Conservation (phyloP, 495 filamentous ascomycete genomes). For the Geoglossum glabrum region DNA sequence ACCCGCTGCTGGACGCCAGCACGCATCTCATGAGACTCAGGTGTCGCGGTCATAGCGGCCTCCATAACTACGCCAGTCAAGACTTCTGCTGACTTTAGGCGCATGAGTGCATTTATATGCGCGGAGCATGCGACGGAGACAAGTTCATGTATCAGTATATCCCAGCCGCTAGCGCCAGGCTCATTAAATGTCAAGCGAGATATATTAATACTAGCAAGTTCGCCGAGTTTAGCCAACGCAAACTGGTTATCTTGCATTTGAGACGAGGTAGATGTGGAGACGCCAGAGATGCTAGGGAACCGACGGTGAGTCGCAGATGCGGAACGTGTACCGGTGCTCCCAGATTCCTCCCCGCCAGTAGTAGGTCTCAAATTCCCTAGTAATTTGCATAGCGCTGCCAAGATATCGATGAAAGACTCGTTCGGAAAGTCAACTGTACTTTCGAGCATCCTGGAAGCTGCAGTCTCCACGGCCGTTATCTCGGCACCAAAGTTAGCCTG, state of each 20-base stretch:
- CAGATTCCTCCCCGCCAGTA: conserved; percentile 21
- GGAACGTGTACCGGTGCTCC: background rate
- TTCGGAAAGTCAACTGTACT: conserved; percentile 77
- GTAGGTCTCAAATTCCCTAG: conserved; percentile 27
- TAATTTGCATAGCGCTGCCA: conserved; percentile 44
- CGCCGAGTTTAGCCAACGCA: conserved; percentile 61
- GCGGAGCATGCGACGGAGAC: conserved; percentile 39
- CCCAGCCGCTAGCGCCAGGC: conserved; percentile 51
- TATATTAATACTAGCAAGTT: conserved; percentile 61
- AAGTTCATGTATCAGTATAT: conserved; percentile 44
- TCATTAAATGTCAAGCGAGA: conserved; percentile 45
- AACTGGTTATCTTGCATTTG: conserved; percentile 48
- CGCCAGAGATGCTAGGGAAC: conserved; percentile 22
- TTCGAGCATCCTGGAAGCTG: conserved; percentile 70
- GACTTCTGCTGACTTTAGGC: conserved; percentile 51
- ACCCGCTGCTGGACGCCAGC: conserved; percentile 46
- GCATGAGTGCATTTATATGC: conserved; percentile 33
- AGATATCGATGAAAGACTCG: conserved; percentile 54
- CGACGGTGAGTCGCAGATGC: background rate
- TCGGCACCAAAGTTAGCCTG: conserved; percentile 52
- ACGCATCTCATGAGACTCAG: conserved; percentile 27
- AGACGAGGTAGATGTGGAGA: conserved; percentile 21
- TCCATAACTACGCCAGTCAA: conserved; percentile 53
- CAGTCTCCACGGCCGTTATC: conserved; percentile 73
- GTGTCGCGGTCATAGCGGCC: conserved; percentile 31